Evolutionary conservation across 257 asterid species (phyloP).

Genomic region (Craterostigma plantagineum): DNA sequence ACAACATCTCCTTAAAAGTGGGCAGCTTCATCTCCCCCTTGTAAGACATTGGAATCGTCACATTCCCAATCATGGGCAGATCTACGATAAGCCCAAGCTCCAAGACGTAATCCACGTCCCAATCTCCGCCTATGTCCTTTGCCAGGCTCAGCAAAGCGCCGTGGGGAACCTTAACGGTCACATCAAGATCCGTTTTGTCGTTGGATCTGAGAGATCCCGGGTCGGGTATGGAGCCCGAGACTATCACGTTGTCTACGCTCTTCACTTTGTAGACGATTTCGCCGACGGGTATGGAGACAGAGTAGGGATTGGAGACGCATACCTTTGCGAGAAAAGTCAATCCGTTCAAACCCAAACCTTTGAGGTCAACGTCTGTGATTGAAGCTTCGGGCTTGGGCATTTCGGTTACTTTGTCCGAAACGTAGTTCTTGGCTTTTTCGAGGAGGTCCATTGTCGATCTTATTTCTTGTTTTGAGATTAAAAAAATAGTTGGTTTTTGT

Average conservation of each 20-base stretch:
- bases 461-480: no score
- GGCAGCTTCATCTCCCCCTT: conserved; percentile 74
- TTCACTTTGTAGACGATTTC: conserved; percentile 45
- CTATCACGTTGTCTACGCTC: conserved; percentile 26
- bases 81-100: conserved; percentile 41
- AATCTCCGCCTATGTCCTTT: conserved; percentile 50
- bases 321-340: conserved; percentile 41
- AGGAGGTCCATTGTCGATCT: conserved; percentile 16
- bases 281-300: conserved; percentile 48
- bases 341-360: conserved; percentile 30
- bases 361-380: conserved; percentile 44
- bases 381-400: conserved; percentile 53
- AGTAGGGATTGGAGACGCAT: conserved; percentile 48
- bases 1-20: conserved; percentile 30
- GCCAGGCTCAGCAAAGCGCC: conserved; percentile 35
- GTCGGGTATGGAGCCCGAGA: conserved; percentile 48
- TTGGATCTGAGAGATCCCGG: conserved; percentile 54
- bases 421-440: conserved; percentile 37
- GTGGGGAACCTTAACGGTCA: conserved; percentile 58
- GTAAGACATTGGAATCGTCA: conserved; percentile 49
- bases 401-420: conserved; percentile 25
- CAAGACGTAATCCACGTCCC: conserved; percentile 62
- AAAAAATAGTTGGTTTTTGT: no score
- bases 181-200: conserved; percentile 37
- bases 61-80: conserved; percentile 42